Evolutionary conservation across 805 yeast genomes (phyloP), one percentile per base, ranked within the genome.

Genomic region (Brettanomyces bruxellensis): DNA sequence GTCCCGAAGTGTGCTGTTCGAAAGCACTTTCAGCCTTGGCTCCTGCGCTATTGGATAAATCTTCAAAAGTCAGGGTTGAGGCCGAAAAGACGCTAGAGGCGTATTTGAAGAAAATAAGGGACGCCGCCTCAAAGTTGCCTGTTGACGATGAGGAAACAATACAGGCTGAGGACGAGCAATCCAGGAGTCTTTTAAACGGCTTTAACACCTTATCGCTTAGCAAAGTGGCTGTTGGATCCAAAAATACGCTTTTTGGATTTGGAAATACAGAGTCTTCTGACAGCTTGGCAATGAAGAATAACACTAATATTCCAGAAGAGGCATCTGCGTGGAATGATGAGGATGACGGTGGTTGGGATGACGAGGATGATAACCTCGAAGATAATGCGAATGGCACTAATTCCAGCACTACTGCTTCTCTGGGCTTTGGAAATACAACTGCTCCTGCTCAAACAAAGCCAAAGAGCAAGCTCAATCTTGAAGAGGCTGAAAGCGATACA

Each of bases 11-110:
- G 40, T 82, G 88, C 47, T 86, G 95, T 47, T 79, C 82, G 24
- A 86, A 83, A 59, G 76, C 90, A 14, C 66, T 93, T 46, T 91
- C 95, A 0, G 87, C 88, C 3, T 75, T 93, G 47, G 89, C 96
- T 0, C 86, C 93, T 1, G 79, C 93, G 1, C 67, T 91, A 47
- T 72, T 91, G 58, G 98, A 93, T 62, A 74, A 72, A 45, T 83
- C 87, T 9, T 65, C 68, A 5, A 74, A 76, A 45, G 90, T 91
- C 3, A 71, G 98, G 49, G 64, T 64, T 0, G 86, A 83, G 56
- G 95, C 96, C 0, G 78, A 78, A 53, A 64, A 71, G 40, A 74
- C 88, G 0, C 80, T 91, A 52, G 80, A 82, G 25, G 47, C 72
- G 25, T 83, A 86, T 57, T 67, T 83, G 56, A 62, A 59, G 4